Evolutionary conservation across 805 yeast species (phyloP).

Genomic region (Allodekkera sacchari): DNA sequence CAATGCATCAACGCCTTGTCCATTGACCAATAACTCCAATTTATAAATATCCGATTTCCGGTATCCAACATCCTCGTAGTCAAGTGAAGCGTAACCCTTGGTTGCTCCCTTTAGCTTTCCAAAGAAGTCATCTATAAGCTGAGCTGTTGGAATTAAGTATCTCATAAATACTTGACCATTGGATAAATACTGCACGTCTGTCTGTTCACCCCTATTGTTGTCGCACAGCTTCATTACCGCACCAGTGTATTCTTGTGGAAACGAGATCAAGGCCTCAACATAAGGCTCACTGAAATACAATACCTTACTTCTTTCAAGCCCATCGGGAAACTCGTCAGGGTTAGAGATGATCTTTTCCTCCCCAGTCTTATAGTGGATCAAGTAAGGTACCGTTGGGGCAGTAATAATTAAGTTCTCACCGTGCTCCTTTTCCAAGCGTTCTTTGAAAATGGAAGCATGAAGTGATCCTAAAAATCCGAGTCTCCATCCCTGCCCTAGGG

Average conservation of each 20-base stretch:
- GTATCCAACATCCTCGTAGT: slow-evolving; percentile 92
- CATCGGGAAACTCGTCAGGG: slow-evolving; percentile 88
- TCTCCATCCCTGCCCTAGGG: slow-evolving; percentile 97
- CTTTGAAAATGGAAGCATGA: slow-evolving; percentile 92
- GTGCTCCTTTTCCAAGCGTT: slow-evolving; percentile 85
- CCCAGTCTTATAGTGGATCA: slow-evolving; percentile 61
- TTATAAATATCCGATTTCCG: slow-evolving; percentile 73
- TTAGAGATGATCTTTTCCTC: slow-evolving; percentile 62
- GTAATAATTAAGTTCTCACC: slow-evolving; percentile 90
- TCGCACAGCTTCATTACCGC: slow-evolving; percentile 82
- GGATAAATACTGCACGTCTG: slow-evolving; percentile 65
- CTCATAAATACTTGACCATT: slow-evolving; percentile 76
- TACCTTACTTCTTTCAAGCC: slow-evolving; percentile 31
- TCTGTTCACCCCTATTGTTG: slow-evolving; percentile 73
- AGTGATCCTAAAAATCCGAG: slow-evolving; percentile 89
- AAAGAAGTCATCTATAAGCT: slow-evolving; percentile 89
- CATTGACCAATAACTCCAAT: slow-evolving; percentile 82
- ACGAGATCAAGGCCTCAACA: slow-evolving; percentile 83
- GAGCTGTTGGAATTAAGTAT: slow-evolving; percentile 79
- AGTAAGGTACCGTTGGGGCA: slow-evolving; percentile 93
- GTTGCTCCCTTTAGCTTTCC: slow-evolving; percentile 88
- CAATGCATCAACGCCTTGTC: slow-evolving; percentile 82
- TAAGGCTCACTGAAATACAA: slow-evolving; percentile 69
- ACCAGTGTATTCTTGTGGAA: slow-evolving; percentile 86
- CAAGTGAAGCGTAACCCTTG: slow-evolving; percentile 88